Conservation (phyloP, 495 filamentous ascomycete species). For the Hyaloscypha bicolor region DNA sequence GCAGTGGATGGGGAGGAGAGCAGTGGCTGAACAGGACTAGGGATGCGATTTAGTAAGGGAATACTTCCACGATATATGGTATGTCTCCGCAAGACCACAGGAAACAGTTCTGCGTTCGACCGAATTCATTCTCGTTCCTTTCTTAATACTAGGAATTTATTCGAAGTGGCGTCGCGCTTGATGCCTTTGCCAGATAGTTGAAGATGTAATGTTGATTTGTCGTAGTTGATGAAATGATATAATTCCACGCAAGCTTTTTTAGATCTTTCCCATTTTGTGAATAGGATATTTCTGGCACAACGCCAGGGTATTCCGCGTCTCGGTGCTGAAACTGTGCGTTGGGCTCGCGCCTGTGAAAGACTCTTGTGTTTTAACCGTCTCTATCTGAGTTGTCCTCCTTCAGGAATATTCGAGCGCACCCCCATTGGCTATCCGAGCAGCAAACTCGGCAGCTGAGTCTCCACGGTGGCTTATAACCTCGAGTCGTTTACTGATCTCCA, state of each 20-base stretch:
- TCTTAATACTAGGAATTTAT: too few relatives aligned
- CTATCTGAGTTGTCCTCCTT: conserved; percentile 1
- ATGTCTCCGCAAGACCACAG: too few relatives aligned
- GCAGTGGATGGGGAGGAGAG: conserved; percentile 13
- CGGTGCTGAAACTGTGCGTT: conserved; percentile 16
- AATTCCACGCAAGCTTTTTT: conserved; percentile 11
- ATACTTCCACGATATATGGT: too few relatives aligned
- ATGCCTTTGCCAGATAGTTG: too few relatives aligned
- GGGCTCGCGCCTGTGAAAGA: conserved; percentile 17
- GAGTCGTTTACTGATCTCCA: conserved; percentile 11
- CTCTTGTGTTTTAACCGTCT: conserved; percentile 1
- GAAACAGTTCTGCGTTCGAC: too few relatives aligned
- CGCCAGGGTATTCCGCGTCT: conserved; percentile 11
- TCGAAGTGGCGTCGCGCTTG: too few relatives aligned
- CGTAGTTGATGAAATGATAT: too few relatives aligned
- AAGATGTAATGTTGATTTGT: too few relatives aligned
- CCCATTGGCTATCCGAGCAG: conserved; percentile 8
- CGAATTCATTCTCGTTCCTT: too few relatives aligned
- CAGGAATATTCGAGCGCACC: conserved; percentile 5
- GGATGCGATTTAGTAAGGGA: conserved; percentile 1
- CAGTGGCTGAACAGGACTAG: conserved; percentile 2
- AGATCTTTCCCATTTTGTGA: conserved; percentile 22
- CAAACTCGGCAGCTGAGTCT: conserved; percentile 2
- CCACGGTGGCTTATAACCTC: conserved; percentile 1
- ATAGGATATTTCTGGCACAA: conserved; percentile 21